Conservation (phyloP, 2,329 filamentous ascomycete species). For the Aspergillus texensis region DNA sequence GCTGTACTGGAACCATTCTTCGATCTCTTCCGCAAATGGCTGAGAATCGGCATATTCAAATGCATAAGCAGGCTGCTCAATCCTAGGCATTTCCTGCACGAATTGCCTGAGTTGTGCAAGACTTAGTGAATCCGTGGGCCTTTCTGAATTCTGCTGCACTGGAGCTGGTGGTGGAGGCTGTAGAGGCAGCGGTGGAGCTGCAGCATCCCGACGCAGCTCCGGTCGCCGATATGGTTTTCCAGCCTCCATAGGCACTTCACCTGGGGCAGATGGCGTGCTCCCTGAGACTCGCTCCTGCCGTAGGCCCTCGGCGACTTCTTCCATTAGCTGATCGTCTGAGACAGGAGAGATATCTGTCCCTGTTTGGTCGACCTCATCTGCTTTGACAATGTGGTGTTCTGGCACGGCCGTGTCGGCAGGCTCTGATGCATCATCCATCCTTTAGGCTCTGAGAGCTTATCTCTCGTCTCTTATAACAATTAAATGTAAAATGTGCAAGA, state of each 20-base stretch:
- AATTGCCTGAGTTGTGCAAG: conserved; percentile 72
- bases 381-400: conserved; percentile 49
- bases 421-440: conserved; percentile 32
- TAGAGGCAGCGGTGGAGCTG: conserved; percentile 46
- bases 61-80: conserved; percentile 76
- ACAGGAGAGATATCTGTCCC: conserved; percentile 50
- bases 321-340: conserved; percentile 48
- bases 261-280: conserved; percentile 11
- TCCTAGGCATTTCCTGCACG: conserved; percentile 71
- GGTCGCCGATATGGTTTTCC: conserved; percentile 31
- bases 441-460: background rate
- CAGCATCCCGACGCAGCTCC: conserved; percentile 39
- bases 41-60: conserved; percentile 78
- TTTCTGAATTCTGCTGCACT: conserved; percentile 39
- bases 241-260: conserved; percentile 19
- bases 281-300: conserved; percentile 36
- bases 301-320: conserved; percentile 42
- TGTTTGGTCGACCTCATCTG: conserved; percentile 53
- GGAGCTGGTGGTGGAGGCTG: conserved; percentile 52
- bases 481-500: background rate
- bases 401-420: conserved; percentile 27
- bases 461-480: background rate
- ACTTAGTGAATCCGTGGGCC: conserved; percentile 69
- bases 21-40: conserved; percentile 80
- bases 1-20: conserved; percentile 97